These are phyloP conservation scores for Sextonia rubra DNA, from an alignment of 164 flowering plant genomes.

Conservation along the genomic window DNA sequence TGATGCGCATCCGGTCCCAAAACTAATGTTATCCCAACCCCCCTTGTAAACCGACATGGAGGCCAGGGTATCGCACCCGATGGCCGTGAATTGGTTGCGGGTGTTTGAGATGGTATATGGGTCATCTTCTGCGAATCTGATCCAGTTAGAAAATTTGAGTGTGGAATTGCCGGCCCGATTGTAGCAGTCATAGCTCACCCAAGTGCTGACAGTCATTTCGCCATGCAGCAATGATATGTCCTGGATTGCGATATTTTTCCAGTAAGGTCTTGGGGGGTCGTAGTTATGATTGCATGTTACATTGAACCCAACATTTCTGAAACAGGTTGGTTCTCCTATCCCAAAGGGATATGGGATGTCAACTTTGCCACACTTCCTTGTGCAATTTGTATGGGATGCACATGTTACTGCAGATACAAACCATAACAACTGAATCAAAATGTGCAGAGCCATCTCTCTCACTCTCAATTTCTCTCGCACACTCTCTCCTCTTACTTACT, in stretches of 20 bases:
- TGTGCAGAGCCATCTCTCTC: too few species aligned
- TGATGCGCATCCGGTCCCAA: neutral
- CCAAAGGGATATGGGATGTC: conserved; percentile 6
- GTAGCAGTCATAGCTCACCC: neutral
- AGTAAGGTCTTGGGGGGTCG: neutral
- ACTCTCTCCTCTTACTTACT: too few species aligned
- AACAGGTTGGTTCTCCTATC: neutral
- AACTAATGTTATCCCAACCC: neutral
- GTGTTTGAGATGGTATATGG: conserved; percentile 2
- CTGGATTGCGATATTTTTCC: neutral
- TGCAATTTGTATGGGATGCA: neutral
- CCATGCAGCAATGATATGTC: neutral
- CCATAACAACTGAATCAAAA: too few species aligned
- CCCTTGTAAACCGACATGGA: neutral
- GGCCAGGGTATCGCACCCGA: conserved; percentile 8
- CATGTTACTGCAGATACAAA: too few species aligned
- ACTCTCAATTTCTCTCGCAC: too few species aligned
- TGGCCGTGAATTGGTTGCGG: conserved; percentile 8
- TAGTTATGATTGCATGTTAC: neutral
- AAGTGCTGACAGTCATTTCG: neutral
- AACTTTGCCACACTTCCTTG: neutral
- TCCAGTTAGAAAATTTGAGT: too few species aligned
- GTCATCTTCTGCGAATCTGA: fast-evolving
- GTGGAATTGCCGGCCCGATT: neutral
- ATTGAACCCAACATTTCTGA: neutral